Conservation (phyloP, 1,284 basidiomycete genomes). For the Ustilago vetiveriae region DNA sequence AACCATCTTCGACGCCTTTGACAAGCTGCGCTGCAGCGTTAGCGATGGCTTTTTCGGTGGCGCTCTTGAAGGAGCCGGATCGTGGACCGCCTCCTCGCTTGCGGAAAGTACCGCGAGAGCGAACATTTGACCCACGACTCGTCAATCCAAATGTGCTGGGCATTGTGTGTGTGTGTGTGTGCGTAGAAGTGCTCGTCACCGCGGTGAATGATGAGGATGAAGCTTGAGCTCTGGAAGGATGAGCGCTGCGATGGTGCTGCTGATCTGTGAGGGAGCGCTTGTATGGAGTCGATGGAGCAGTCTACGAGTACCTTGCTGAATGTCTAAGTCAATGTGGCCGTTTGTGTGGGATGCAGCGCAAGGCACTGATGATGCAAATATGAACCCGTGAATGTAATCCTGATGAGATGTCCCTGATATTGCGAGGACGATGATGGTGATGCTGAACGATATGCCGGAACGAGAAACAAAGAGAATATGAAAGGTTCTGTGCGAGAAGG, state of each 20-base stretch:
- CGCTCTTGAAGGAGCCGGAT: conserved; percentile 39
- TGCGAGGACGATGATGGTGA: neutral
- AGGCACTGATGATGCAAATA: conserved; percentile 1
- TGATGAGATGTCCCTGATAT: neutral
- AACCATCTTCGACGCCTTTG: conserved; percentile 60
- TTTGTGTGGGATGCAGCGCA: no score
- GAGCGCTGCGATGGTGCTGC: no score
- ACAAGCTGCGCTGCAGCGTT: conserved; percentile 45
- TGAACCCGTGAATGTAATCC: neutral
- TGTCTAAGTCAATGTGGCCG: no score
- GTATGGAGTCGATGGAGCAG: no score
- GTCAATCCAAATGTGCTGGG: conserved; percentile 47
- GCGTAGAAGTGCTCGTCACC: no score
- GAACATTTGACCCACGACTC: conserved; percentile 38
- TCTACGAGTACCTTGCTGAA: neutral
- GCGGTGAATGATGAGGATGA: no score
- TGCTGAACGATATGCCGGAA: conserved; percentile 2
- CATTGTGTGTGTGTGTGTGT: conserved; percentile 15
- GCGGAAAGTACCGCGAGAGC: conserved; percentile 42
- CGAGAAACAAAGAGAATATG: neutral
- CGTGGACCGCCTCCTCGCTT: conserved; percentile 41
- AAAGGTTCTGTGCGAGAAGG: no score
- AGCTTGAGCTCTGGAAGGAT: no score
- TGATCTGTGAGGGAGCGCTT: no score
- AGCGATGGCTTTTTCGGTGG: conserved; percentile 48